Evolutionary conservation across 768 basidiomycete genomes (phyloP), one percentile per base, ranked within the genome.

Genomic region (Psilocybe cubensis): DNA sequence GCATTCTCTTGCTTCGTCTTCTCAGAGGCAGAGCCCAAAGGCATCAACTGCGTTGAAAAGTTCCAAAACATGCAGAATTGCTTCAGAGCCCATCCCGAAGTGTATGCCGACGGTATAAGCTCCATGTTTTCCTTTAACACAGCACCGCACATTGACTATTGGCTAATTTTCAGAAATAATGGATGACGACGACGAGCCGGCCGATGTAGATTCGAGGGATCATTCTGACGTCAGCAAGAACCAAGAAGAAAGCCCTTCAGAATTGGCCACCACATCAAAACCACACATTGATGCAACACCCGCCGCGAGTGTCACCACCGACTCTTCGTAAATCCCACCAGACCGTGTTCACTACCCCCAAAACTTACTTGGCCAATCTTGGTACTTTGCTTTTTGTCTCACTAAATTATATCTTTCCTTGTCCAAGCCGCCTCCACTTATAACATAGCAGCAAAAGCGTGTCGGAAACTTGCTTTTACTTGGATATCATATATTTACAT

Each of bases 51-150:
- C 62, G 91, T 99, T 10, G 97, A 98, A 64, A 95, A 92, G 76
- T 99, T 99, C 80, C 90, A 94, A 73, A 87, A 79, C 18, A 99
- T 99, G 97, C 97, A 99, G 69, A 87, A 89, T 53, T 99, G 97
- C 81, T 98, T 99, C 82, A 85, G 95, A 65, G 88, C 85, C 57
- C 92, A 98, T 72, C 96, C 96, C 0, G 96, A 98, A 23, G 81
- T 94, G n/a, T 98, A 98, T 71, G 93, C 88, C 14, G 92, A 94
- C 62, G 95, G 95, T 95, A 74, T 9, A 24, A 4, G 10, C 11
- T 8, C n/a, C 42, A 2, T 38, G 4, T 51, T 51, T 51, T 57
- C 17, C 17, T 38, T 4, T 45, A 25, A 46, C 56, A 2, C 31
- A 31, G 21, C 2, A 38, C 12, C 52, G 65, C 38, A 61, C n/a